Conservation (phyloP, 2,329 filamentous ascomycete species). For the Fusarium guadeloupense region DNA sequence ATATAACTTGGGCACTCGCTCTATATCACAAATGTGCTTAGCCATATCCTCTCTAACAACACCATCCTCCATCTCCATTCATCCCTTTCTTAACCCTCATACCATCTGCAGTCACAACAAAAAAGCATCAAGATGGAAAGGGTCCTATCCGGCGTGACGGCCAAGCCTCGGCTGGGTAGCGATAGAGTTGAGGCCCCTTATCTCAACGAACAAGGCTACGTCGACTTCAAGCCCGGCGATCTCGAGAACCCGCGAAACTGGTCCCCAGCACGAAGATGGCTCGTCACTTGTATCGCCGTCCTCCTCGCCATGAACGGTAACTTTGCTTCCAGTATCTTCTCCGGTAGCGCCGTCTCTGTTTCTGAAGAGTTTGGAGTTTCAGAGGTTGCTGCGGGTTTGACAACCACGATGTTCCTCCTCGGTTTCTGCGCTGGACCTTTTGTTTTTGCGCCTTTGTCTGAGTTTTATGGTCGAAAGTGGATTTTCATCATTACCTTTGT, state of each 20-base stretch:
- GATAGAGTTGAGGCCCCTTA: slow-evolving; percentile 46
- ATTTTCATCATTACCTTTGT: slow-evolving; percentile 62
- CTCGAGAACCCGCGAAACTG: slow-evolving; percentile 62
- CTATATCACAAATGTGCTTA: not conserved
- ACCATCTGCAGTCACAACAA: not conserved
- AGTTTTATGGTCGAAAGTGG: slow-evolving; percentile 65
- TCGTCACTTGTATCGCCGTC: slow-evolving; percentile 54
- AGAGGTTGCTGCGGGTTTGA: slow-evolving; percentile 56
- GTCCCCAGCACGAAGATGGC: slow-evolving; percentile 51
- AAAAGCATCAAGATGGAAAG: not conserved
- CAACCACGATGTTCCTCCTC: slow-evolving; percentile 64
- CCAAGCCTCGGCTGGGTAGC: slow-evolving; percentile 5
- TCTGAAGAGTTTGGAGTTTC: slow-evolving; percentile 56
- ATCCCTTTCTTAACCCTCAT: too few relatives aligned
- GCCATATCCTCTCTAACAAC: not conserved
- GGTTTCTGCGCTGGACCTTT: slow-evolving; percentile 68
- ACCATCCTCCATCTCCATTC: not conserved
- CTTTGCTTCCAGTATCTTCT: slow-evolving; percentile 54
- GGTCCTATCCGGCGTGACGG: slow-evolving; percentile 1
- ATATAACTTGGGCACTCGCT: not conserved
- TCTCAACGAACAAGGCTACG: slow-evolving; percentile 59
- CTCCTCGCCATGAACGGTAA: slow-evolving; percentile 64
- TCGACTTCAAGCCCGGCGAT: slow-evolving; percentile 62
- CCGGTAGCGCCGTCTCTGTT: slow-evolving; percentile 47
- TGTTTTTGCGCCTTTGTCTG: slow-evolving; percentile 65